These are phyloP conservation scores for Coriaria nepalensis DNA, from an alignment of 306 rosid genomes.

Conservation along the genomic window DNA sequence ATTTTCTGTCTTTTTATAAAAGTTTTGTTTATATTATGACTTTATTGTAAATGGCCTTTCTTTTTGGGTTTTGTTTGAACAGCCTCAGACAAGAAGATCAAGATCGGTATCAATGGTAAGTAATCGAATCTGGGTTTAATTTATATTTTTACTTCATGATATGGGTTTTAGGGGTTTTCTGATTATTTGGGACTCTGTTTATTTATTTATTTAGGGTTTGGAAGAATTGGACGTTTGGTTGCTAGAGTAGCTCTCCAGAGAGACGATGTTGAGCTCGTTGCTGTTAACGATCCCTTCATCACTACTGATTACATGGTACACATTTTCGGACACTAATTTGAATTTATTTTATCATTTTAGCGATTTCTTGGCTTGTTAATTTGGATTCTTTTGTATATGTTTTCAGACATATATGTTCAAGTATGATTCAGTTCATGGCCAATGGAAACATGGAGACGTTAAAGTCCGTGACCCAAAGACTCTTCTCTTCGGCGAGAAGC, in stretches of 20 bases:
- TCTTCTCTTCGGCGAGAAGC: conserved; percentile 50
- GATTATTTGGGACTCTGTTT: too few species aligned
- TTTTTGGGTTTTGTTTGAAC: conserved; percentile 9
- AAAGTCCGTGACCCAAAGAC: conserved; percentile 39
- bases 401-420: conserved; percentile 76
- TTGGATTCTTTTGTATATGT: too few species aligned
- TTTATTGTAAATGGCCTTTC: not conserved
- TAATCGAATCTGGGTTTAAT: conserved; percentile 1
- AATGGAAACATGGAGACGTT: conserved; percentile 54
- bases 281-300: conserved; percentile 67
- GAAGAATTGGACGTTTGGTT: conserved; percentile 79
- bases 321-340: too few species aligned
- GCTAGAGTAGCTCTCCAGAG: conserved; percentile 66
- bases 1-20: too few species aligned
- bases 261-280: conserved; percentile 56
- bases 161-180: not conserved
- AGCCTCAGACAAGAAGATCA: conserved; percentile 63
- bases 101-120: conserved; percentile 78
- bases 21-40: not conserved
- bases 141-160: not conserved
- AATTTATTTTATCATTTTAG: too few species aligned
- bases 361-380: too few species aligned
- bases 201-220: conserved; percentile 33
- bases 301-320: conserved; percentile 60
- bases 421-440: conserved; percentile 71